These are phyloP conservation scores for Hypoxylon sp. DNA, from an alignment of 2,329 filamentous ascomycete genomes.

Conservation along the genomic window DNA sequence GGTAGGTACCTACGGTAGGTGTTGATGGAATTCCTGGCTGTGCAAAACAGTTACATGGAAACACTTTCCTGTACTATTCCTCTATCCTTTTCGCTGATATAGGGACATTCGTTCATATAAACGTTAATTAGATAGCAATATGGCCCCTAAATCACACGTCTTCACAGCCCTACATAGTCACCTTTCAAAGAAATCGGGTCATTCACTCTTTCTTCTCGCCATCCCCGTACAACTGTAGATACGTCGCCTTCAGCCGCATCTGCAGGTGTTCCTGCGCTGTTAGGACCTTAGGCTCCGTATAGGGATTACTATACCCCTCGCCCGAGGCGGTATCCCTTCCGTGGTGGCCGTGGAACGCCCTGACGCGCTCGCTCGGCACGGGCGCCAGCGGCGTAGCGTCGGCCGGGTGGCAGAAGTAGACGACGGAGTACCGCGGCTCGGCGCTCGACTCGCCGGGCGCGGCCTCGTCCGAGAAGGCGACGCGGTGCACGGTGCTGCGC, in stretches of 20 bases:
- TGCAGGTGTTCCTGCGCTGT: conserved; percentile 74
- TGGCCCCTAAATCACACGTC: not conserved
- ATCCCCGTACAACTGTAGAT: conserved; percentile 66
- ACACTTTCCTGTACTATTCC: not conserved
- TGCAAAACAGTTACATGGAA: no score
- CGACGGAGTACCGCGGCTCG: conserved; percentile 73
- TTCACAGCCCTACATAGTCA: not conserved
- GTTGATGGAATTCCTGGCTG: no score
- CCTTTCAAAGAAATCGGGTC: no score
- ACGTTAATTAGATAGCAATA: not conserved
- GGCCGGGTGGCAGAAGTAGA: conserved; percentile 76
- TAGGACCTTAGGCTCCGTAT: conserved; percentile 66
- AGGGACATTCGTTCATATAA: not conserved
- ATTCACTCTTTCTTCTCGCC: conserved; percentile 43
- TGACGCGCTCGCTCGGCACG: conserved; percentile 71
- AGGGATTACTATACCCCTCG: conserved; percentile 56
- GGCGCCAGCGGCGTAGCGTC: conserved; percentile 64
- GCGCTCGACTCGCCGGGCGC: conserved; percentile 59
- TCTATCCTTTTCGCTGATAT: not conserved
- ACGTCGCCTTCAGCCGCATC: conserved; percentile 71
- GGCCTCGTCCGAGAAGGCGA: conserved; percentile 73
- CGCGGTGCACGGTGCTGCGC: conserved; percentile 88
- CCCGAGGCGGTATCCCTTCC: not conserved
- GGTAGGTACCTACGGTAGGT: no score
- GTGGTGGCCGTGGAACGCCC: not conserved